Evolutionary conservation across 192 early-diverging fungal species (phyloP), one percentile per base, ranked within the genome.

Genomic region (Chytriomyces sp.): DNA sequence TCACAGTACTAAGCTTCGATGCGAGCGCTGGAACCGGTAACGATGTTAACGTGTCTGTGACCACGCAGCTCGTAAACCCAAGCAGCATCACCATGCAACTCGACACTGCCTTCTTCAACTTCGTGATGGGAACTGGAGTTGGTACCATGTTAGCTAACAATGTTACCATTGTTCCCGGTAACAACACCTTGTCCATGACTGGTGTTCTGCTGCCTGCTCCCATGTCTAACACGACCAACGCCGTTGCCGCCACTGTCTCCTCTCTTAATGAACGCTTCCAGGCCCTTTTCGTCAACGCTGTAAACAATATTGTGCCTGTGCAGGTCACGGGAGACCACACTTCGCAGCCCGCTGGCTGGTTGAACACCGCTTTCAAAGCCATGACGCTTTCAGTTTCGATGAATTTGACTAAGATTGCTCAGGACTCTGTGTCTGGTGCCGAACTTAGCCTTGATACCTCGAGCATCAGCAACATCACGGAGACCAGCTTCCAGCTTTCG

Each of bases 381-480:
- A 5, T 65, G 31, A 36, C 28, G 25, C 36, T 61, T 12, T 36
- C 28, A 8, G 59, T 61, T 6, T 36, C 59, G 17, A 65, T 65
- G 63, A 65, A 65, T 30, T 49, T 65, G 38, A 65, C 63, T 14
- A 12, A n/a, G 7, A 73, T 73, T 73, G 72, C 72, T 25, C 72
- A 80, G 59, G 56, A 30, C 60, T 22, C 58, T 2, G 60, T 80
- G 57, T 74, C 77, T 72, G 12, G 30, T 12, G 59, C 79, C n/a
- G 60, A 28, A 10, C 56, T 80, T 19, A 70, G 64, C 7, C 68
- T 80, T 59, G n/a, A n/a, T 39, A 39, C 59, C 10, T 56, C 63
- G 28, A 4, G 4, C 52, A 77, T 80, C 69, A 32, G 26, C 32
- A 41, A 76, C 34, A 60, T 67, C 8, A 22, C 4, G 1, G 68